Evolutionary conservation across 169 alveolate genomes (phyloP).

Genomic region (Cryptosporidium sp.): DNA sequence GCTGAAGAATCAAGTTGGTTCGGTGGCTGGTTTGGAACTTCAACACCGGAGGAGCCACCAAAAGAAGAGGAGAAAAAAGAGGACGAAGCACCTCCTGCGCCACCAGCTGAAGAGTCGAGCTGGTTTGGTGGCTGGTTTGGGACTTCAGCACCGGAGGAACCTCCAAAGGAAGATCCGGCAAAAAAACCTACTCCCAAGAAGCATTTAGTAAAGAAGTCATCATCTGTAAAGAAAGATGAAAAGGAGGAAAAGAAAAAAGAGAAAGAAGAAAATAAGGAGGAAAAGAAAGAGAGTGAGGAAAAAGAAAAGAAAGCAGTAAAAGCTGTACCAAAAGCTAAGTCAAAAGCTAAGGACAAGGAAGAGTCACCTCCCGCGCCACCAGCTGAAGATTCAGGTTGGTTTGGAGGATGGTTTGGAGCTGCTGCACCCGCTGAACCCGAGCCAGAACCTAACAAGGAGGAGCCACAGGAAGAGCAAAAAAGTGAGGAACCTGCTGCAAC

Average conservation of each 20-base stretch:
- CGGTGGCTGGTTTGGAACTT: slow-evolving; percentile 31
- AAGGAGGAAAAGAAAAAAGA: neutral
- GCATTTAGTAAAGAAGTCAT: neutral
- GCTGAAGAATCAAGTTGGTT: slow-evolving; percentile 39
- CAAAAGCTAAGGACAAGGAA: slow-evolving; percentile 7
- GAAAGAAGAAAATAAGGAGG: slow-evolving; percentile 5
- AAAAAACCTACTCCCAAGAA: slow-evolving; percentile 33
- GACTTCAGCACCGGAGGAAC: neutral
- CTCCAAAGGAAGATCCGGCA: slow-evolving; percentile 54
- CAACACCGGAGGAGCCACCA: neutral
- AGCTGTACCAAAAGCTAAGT: neutral
- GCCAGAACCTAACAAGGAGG: neutral
- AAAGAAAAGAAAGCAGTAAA: neutral
- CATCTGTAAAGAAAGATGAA: neutral
- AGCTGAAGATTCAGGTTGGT: slow-evolving; percentile 52
- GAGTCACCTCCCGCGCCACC: neutral
- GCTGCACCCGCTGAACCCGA: neutral
- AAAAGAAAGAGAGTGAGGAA: neutral
- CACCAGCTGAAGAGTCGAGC: slow-evolving; percentile 7
- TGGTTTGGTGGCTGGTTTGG: slow-evolving; percentile 58
- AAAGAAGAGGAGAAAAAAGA: slow-evolving; percentile 27
- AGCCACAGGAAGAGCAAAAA: slow-evolving; percentile 1
- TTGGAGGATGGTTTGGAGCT: slow-evolving; percentile 31
- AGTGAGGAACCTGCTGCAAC: slow-evolving; percentile 35
- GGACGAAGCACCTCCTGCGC: neutral